These are phyloP conservation scores for Fusarium agapanthi DNA, from an alignment of 2,329 filamentous ascomycete species.

Conservation along the genomic window DNA sequence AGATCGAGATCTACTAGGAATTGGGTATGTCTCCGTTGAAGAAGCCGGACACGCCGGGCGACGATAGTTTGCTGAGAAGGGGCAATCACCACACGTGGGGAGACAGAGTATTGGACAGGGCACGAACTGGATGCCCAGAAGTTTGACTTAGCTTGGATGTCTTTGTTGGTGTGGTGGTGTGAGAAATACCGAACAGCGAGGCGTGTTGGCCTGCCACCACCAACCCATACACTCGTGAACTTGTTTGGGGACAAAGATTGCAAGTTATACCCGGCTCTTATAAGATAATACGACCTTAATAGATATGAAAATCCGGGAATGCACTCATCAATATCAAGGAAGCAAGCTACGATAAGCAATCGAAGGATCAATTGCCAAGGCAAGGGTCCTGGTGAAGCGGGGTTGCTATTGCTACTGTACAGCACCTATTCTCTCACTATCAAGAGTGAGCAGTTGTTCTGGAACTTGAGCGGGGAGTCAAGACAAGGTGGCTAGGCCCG, in stretches of 20 bases:
- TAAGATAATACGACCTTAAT: conserved; percentile 26
- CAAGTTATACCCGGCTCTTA: conserved; percentile 16
- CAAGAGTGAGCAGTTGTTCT: conserved; percentile 17
- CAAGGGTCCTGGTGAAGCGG: conserved; percentile 31
- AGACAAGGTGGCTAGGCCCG: conserved; percentile 26
- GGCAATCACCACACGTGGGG: conserved; percentile 23
- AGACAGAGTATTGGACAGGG: conserved; percentile 15
- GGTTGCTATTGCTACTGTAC: conserved; percentile 1
- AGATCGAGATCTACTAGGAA: conserved; percentile 28
- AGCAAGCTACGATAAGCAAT: conserved; percentile 14
- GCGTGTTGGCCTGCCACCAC: neutral
- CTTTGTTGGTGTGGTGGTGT: conserved; percentile 24
- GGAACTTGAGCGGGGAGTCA: conserved; percentile 25
- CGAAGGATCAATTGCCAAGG: conserved; percentile 12
- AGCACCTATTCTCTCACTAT: neutral
- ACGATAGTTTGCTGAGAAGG: conserved; percentile 3
- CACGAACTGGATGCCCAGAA: conserved; percentile 6
- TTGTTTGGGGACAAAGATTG: conserved; percentile 7
- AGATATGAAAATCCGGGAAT: conserved; percentile 28
- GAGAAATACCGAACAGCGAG: conserved; percentile 2
- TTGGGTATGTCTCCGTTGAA: neutral
- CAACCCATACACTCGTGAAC: neutral
- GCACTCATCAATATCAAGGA: conserved; percentile 14
- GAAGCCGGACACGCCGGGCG: conserved; percentile 16
- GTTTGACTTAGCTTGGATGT: conserved; percentile 6